Evolutionary conservation across 495 filamentous ascomycete genomes (phyloP).

Genomic region (Neurospora tetrasperma): DNA sequence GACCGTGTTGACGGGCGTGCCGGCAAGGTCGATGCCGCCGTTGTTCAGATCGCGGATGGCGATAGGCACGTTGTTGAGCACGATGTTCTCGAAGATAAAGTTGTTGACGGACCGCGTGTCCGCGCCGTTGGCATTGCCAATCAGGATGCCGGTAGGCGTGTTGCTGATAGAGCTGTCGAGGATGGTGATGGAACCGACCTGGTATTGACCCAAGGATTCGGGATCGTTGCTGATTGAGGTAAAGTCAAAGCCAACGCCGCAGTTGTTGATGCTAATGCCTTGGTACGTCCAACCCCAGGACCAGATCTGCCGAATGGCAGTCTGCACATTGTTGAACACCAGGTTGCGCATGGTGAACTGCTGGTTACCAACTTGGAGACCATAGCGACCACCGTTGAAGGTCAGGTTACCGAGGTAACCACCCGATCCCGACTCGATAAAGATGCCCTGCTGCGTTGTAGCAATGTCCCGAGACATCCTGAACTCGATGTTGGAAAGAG

Average conservation of each 20-base stretch:
- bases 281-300: conserved; percentile 58
- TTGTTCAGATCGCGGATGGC: conserved; percentile 43
- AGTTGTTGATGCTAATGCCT: conserved; percentile 53
- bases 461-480: conserved; percentile 44
- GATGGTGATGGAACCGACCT: conserved; percentile 53
- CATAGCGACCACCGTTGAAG: conserved; percentile 58
- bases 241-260: conserved; percentile 56
- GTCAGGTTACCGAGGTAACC: conserved; percentile 65
- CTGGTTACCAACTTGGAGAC: conserved; percentile 61
- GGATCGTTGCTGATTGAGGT: neutral
- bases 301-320: conserved; percentile 42
- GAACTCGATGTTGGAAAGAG: conserved; percentile 65
- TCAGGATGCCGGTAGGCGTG: conserved; percentile 43
- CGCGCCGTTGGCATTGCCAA: conserved; percentile 32
- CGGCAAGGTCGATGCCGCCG: conserved; percentile 46
- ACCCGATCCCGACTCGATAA: conserved; percentile 65
- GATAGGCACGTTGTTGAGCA: conserved; percentile 40
- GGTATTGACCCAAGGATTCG: neutral
- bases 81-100: conserved; percentile 55
- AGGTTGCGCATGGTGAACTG: conserved; percentile 74
- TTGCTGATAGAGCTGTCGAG: conserved; percentile 68
- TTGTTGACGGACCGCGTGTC: conserved; percentile 38
- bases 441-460: conserved; percentile 62
- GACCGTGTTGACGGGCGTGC: conserved; percentile 38
- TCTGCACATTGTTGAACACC: conserved; percentile 45